Percentiles rank a stretch among this genome's conserved stretches.
Conservation (phyloP, 2,329 filamentous ascomycete genomes). For the Botrytis aclada region DNA sequence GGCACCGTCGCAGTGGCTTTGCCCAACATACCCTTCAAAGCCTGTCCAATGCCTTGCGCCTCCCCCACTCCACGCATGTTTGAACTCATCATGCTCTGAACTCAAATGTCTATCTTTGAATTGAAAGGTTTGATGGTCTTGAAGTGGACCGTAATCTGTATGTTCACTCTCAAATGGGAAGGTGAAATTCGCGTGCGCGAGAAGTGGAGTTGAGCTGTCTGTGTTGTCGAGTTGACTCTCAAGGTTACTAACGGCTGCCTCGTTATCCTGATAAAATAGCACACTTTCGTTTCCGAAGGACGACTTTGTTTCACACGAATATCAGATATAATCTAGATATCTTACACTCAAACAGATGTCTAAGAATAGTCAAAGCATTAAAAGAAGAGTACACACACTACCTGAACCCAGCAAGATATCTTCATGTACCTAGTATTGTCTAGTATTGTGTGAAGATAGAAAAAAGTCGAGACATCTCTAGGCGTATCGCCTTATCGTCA, state of each 20-base stretch:
- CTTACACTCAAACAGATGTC: not conserved
- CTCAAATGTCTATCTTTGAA: not conserved
- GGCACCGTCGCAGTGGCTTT: slow-evolving; percentile 6
- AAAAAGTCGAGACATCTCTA: slow-evolving; percentile 6
- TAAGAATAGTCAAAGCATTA: not conserved
- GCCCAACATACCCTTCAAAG: slow-evolving; percentile 26
- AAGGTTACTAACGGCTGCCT: slow-evolving; percentile 1
- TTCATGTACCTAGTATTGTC: not conserved
- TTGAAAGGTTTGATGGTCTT: not conserved
- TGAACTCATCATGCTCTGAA: slow-evolving; percentile 32
- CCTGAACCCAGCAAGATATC: not conserved
- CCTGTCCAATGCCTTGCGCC: slow-evolving; percentile 30
- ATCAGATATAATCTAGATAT: not conserved
- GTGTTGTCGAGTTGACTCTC: not conserved
- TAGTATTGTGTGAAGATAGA: not conserved
- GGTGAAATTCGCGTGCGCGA: not conserved
- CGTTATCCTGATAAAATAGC: not conserved
- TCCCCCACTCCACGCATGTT: slow-evolving; percentile 30
- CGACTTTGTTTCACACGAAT: not conserved
- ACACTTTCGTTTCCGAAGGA: not conserved
- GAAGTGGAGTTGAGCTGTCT: slow-evolving; percentile 3
- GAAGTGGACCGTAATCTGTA: not conserved
- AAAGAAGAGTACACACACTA: not conserved
- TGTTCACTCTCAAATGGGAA: not conserved
- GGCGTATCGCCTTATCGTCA: slow-evolving; percentile 8